Conservation (phyloP, 495 filamentous ascomycete genomes). For the Hypoxylon crocopeplum region DNA sequence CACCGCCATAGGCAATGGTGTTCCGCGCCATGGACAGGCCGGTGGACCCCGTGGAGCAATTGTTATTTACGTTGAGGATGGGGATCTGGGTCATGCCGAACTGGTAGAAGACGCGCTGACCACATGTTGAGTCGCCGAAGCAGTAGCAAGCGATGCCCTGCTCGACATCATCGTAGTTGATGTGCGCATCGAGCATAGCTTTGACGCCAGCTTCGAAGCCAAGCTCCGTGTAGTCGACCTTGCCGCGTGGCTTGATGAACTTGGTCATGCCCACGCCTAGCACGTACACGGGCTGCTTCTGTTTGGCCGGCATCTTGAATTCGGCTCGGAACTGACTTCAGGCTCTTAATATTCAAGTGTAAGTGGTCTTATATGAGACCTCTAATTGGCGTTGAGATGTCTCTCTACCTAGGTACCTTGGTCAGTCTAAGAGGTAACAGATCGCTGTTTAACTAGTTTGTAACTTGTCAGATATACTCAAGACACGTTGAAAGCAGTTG, state of each 20-base stretch:
- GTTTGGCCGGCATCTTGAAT: constrained; percentile 52
- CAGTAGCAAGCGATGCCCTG: constrained; percentile 97
- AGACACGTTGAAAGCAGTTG: not conserved
- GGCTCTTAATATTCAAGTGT: too few species aligned
- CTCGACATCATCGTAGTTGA: constrained; percentile 96
- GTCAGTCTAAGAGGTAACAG: too few species aligned
- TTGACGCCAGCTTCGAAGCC: constrained; percentile 96
- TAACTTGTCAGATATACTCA: not conserved
- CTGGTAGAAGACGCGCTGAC: constrained; percentile 98
- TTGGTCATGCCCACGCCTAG: constrained; percentile 98
- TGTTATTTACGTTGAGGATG: constrained; percentile 98
- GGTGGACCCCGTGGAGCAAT: constrained; percentile 92
- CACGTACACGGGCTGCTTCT: constrained; percentile 70
- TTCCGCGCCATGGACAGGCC: constrained; percentile 85
- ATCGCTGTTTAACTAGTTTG: too few species aligned
- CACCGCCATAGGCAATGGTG: constrained; percentile 78
- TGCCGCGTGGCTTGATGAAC: constrained; percentile 96
- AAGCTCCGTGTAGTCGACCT: constrained; percentile 87
- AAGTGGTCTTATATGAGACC: too few species aligned
- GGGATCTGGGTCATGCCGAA: constrained; percentile 97
- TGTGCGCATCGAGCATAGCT: constrained; percentile 91
- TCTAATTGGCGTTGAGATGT: too few species aligned
- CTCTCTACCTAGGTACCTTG: too few species aligned
- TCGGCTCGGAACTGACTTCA: not conserved
- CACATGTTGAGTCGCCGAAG: constrained; percentile 94